phyloP scores from a whole-genome alignment of 2,329 filamentous ascomycete species.

The Colletotrichum neosansevieriae region DNA sequence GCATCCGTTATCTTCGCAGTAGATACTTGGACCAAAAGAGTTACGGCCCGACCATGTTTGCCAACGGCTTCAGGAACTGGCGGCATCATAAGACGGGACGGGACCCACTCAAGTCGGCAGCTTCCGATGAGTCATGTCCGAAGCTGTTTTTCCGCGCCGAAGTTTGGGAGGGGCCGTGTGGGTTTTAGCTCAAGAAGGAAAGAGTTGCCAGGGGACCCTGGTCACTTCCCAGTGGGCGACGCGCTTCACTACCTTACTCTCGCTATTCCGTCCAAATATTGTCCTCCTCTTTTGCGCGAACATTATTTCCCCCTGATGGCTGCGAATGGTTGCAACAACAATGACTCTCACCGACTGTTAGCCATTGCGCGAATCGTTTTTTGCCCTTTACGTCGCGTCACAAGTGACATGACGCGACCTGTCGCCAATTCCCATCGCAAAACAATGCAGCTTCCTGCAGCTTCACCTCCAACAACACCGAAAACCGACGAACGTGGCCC shows the following conservation, averaged over 20 bases:
- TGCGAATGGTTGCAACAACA: conserved; percentile 16
- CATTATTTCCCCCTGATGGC: conserved; percentile 31
- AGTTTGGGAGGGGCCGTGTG: conserved; percentile 32
- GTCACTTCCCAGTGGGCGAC: conserved; percentile 28
- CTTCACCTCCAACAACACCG: conserved; percentile 24
- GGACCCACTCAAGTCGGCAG: not conserved
- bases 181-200: conserved; percentile 30
- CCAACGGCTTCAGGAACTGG: not conserved
- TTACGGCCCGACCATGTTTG: not conserved
- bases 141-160: conserved; percentile 30
- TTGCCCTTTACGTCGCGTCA: not conserved
- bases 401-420: conserved; percentile 37
- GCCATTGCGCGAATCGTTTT: not conserved
- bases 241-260: conserved; percentile 35
- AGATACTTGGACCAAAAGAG: not conserved
- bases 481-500: conserved; percentile 23
- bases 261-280: conserved; percentile 31
- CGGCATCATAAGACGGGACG: not conserved
- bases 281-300: conserved; percentile 25
- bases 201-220: conserved; percentile 24
- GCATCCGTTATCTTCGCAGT: not conserved
- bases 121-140: conserved; percentile 24
- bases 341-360: conserved; percentile 7
- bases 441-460: conserved; percentile 35
- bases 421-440: conserved; percentile 22